Evolutionary conservation across 2,329 filamentous ascomycete species (phyloP).

Genomic region (Monosporascus sp.): DNA sequence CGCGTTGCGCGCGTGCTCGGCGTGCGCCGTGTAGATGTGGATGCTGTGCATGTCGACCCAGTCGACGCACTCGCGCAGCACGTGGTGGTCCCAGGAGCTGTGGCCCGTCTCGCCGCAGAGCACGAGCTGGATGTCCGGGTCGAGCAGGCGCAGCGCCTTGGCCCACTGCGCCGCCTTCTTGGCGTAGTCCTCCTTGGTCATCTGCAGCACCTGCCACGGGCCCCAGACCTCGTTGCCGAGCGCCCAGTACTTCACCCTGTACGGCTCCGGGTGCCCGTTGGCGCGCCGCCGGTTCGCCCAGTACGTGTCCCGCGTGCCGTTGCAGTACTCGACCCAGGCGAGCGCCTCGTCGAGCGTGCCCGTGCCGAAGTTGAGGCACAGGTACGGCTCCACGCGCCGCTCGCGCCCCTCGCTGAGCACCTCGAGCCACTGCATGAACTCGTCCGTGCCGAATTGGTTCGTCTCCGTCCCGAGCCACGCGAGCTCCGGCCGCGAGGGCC

Average conservation of each 20-base stretch:
- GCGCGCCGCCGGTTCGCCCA: conserved; percentile 75
- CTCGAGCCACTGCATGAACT: conserved; percentile 79
- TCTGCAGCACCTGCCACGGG: conserved; percentile 61
- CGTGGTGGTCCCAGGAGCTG: conserved; percentile 67
- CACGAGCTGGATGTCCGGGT: conserved; percentile 63
- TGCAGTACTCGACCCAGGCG: conserved; percentile 84
- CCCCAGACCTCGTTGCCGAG: conserved; percentile 72
- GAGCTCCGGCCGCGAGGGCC: conserved; percentile 64
- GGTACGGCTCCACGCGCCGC: conserved; percentile 67
- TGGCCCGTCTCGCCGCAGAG: conserved; percentile 69
- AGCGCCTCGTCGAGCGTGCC: conserved; percentile 55
- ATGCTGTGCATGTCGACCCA: conserved; percentile 78
- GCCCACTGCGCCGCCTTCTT: conserved; percentile 66
- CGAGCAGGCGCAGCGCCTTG: conserved; percentile 65
- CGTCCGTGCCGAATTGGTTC: conserved; percentile 79
- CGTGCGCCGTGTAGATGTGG: conserved; percentile 64
- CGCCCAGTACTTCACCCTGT: conserved; percentile 81
- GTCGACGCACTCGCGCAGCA: conserved; percentile 61
- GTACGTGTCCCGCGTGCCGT: conserved; percentile 69
- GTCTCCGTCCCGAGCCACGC: conserved; percentile 74
- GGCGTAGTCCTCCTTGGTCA: conserved; percentile 65
- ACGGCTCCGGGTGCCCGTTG: conserved; percentile 71
- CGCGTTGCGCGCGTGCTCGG: conserved; percentile 41
- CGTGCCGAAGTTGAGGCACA: conserved; percentile 77
- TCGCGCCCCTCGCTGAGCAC: conserved; percentile 55